Percentiles rank a stretch among this genome's conserved stretches.
phyloP scores from a whole-genome alignment of 805 yeast genomes.

The Torulaspora gathmanii region DNA sequence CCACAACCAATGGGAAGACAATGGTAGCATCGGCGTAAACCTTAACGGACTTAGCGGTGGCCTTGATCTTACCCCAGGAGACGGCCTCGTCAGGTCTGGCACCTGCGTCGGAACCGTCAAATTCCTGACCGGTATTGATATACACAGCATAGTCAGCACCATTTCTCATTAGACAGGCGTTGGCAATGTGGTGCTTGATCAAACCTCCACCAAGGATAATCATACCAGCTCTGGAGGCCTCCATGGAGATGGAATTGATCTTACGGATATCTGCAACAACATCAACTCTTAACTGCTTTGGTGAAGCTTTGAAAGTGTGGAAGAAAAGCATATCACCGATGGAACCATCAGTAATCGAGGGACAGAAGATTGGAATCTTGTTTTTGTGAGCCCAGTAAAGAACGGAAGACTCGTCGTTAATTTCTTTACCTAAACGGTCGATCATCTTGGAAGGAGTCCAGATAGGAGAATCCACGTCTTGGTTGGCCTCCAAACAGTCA shows the following conservation, averaged over 20 bases:
- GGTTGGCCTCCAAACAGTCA: conserved; percentile 51
- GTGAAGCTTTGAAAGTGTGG: conserved; percentile 94
- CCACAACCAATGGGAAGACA: conserved; percentile 94
- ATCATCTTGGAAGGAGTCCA: conserved; percentile 96
- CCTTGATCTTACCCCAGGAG: conserved; percentile 97
- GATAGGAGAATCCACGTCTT: conserved; percentile 45
- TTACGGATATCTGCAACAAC: conserved; percentile 89
- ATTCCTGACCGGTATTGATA: conserved; percentile 97
- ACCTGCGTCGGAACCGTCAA: conserved; percentile 98
- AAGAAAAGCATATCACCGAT: conserved; percentile 98
- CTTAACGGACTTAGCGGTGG: conserved; percentile 87
- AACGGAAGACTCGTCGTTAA: conserved; percentile 88
- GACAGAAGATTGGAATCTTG: conserved; percentile 93
- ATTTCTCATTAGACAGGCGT: conserved; percentile 97
- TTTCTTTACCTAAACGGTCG: conserved; percentile 91
- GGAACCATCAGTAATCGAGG: conserved; percentile 96
- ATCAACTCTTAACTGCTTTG: conserved; percentile 83
- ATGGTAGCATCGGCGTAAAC: conserved; percentile 93
- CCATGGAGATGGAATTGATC: conserved; percentile 92
- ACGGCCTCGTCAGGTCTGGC: conserved; percentile 99
- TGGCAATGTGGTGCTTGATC: conserved; percentile 94
- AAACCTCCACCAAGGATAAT: conserved; percentile 93
- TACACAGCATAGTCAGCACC: conserved; percentile 98
- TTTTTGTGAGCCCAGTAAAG: conserved; percentile 98
- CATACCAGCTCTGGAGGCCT: conserved; percentile 93